Evolutionary conservation across 805 yeast genomes (phyloP).

Genomic region (Wickerhamiella spandovensis): DNA sequence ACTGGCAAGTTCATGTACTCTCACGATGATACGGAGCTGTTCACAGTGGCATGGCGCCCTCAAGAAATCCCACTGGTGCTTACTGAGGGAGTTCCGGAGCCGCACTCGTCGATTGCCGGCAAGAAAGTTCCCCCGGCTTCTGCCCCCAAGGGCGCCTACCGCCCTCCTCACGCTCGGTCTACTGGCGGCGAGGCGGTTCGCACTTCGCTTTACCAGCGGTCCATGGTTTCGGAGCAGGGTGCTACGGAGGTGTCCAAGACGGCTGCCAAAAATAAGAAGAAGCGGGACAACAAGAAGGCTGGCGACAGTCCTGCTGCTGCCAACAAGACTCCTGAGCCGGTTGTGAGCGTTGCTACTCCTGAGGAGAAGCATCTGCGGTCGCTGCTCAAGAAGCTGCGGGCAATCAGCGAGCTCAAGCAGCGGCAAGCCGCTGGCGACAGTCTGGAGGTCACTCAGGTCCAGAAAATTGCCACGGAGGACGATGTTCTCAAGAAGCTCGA

Average conservation of each 20-base stretch:
- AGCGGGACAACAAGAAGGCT: slow-evolving; percentile 34
- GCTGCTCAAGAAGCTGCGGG: slow-evolving; percentile 81
- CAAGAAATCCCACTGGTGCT: slow-evolving; percentile 40
- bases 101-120: slow-evolving; percentile 60
- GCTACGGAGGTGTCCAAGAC: slow-evolving; percentile 40
- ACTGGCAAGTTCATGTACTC: slow-evolving; percentile 68
- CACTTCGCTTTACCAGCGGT: slow-evolving; percentile 17
- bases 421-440: slow-evolving; percentile 74
- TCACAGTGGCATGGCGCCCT: slow-evolving; percentile 76
- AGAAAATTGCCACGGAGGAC: slow-evolving; percentile 78
- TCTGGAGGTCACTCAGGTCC: slow-evolving; percentile 83
- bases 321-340: background rate
- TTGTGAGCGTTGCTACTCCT: slow-evolving; percentile 23
- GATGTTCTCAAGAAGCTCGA: slow-evolving; percentile 64
- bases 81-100: slow-evolving; percentile 37
- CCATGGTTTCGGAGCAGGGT: slow-evolving; percentile 16
- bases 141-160: slow-evolving; percentile 73
- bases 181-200: slow-evolving; percentile 24
- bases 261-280: slow-evolving; percentile 63
- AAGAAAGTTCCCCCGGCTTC: slow-evolving; percentile 21
- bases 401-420: slow-evolving; percentile 81
- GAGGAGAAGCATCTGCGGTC: slow-evolving; percentile 91
- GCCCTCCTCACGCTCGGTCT: slow-evolving; percentile 88
- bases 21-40: slow-evolving; percentile 70
- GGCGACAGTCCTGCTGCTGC: slow-evolving; percentile 6